Conservation (phyloP, 805 yeast species). For the Starmerella stigmatis region DNA sequence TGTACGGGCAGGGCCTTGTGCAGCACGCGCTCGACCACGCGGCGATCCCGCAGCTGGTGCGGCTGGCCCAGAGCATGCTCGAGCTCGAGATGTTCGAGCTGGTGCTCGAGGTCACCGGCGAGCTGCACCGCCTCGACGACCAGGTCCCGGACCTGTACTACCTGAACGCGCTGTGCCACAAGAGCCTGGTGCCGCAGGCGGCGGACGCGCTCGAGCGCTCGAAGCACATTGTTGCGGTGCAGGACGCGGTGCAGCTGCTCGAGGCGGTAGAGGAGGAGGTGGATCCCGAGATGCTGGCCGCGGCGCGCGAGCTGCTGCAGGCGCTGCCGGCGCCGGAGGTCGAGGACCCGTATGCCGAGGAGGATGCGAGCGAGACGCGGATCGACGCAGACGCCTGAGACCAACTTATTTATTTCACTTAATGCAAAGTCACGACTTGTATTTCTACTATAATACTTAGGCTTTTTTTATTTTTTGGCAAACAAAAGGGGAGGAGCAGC, state of each 20-base stretch:
- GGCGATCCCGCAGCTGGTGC: conserved; percentile 59
- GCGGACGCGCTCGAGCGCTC: conserved; percentile 15
- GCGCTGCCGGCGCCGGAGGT: conserved; percentile 47
- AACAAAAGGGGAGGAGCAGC: no score
- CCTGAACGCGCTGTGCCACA: conserved; percentile 67
- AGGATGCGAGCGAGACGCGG: conserved; percentile 8
- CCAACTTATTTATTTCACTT: not conserved
- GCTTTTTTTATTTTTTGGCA: no score
- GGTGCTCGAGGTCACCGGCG: conserved; percentile 53
- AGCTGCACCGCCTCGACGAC: conserved; percentile 71
- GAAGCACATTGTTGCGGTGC: conserved; percentile 35
- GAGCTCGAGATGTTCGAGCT: conserved; percentile 66
- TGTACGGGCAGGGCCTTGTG: conserved; percentile 40
- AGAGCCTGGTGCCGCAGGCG: conserved; percentile 7
- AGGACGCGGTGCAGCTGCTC: conserved; percentile 34
- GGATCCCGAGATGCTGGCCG: conserved; percentile 34
- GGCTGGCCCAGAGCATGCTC: conserved; percentile 61
- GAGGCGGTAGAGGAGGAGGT: conserved; percentile 32
- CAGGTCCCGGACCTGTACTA: conserved; percentile 72
- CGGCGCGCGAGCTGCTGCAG: conserved; percentile 41
- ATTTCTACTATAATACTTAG: not conserved
- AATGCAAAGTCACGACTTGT: not conserved
- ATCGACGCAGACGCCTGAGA: not conserved
- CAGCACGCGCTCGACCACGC: conserved; percentile 32
- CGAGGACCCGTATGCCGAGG: conserved; percentile 27